Evolutionary conservation across 129 eudicot species (phyloP).

Genomic region (Silybum marianum): DNA sequence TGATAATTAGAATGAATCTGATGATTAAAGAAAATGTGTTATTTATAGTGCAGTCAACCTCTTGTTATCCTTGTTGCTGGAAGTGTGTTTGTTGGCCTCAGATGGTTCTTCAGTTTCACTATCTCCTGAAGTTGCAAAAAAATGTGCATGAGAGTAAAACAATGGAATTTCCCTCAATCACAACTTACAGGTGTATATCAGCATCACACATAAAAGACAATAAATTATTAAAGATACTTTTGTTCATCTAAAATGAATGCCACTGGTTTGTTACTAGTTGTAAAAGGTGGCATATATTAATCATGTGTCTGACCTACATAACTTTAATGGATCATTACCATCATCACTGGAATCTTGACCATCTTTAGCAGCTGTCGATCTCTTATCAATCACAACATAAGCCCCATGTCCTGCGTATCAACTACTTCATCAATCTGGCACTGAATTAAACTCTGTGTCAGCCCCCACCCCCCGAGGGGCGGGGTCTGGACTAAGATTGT

Average conservation of each 20-base stretch:
- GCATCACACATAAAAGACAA: background rate
- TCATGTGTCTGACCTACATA: background rate
- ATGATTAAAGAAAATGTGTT: slow-evolving; percentile 6
- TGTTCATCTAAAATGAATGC: background rate
- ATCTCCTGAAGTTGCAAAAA: slow-evolving; percentile 51
- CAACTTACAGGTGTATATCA: background rate
- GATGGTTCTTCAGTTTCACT: slow-evolving; percentile 62
- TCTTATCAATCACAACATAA: slow-evolving; percentile 85
- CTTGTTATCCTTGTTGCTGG: slow-evolving; percentile 53
- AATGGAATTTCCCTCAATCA: slow-evolving; percentile 7
- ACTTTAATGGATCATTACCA: slow-evolving; percentile 42
- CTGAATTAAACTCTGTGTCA: background rate
- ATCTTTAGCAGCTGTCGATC: slow-evolving; percentile 48
- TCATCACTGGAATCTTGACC: slow-evolving; percentile 75
- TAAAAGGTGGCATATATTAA: background rate
- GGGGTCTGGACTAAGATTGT: background rate
- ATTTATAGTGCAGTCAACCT: slow-evolving; percentile 51
- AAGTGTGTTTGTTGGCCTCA: slow-evolving; percentile 33
- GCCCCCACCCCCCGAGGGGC: too few species aligned
- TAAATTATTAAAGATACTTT: background rate
- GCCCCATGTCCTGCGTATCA: slow-evolving; percentile 66
- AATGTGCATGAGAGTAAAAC: slow-evolving; percentile 23
- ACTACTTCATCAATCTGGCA: slow-evolving; percentile 4
- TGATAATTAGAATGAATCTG: background rate
- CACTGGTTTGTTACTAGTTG: background rate